Percentiles rank a stretch among this genome's conserved stretches.
These are phyloP conservation scores for Daedalea quercina DNA, from an alignment of 768 basidiomycete species.

Conservation along the genomic window DNA sequence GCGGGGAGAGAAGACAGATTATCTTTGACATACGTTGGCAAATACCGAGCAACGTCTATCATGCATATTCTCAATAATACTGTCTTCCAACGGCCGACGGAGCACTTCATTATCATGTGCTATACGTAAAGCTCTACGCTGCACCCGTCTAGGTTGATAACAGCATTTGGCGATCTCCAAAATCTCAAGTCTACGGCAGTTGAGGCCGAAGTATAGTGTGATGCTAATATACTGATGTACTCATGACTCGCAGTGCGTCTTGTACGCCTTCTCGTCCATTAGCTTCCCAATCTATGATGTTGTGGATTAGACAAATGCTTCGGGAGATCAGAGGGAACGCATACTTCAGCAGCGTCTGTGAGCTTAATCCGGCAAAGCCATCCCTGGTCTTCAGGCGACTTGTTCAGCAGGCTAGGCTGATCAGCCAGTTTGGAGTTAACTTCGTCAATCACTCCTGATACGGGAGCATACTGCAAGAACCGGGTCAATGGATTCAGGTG, in stretches of 20 bases:
- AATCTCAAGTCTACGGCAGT: constrained; percentile 6
- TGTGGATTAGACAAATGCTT: too few species aligned
- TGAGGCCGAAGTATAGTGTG: constrained; percentile 4
- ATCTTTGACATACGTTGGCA: neutral
- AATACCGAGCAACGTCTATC: too few species aligned
- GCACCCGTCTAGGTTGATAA: neutral
- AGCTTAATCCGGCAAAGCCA: constrained; percentile 96
- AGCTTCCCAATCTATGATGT: constrained; percentile 54
- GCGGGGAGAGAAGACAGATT: constrained; percentile 75
- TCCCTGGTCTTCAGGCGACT: constrained; percentile 77
- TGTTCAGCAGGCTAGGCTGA: constrained; percentile 82
- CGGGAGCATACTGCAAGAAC: constrained; percentile 75
- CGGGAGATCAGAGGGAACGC: neutral
- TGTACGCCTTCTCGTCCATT: constrained; percentile 74
- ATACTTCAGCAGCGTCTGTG: constrained; percentile 71
- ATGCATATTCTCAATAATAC: too few species aligned
- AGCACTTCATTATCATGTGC: too few species aligned
- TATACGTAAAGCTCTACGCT: neutral
- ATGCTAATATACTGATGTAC: neutral
- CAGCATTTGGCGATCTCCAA: neutral
- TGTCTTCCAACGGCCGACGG: too few species aligned
- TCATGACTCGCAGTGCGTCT: constrained; percentile 43
- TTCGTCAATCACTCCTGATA: constrained; percentile 76
- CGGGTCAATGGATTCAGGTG: neutral
- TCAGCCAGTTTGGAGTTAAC: constrained; percentile 67